Percentiles rank a stretch among this genome's conserved stretches.
Conservation (phyloP, 2,329 filamentous ascomycete species). For the Aspergillus puulaauensis region DNA sequence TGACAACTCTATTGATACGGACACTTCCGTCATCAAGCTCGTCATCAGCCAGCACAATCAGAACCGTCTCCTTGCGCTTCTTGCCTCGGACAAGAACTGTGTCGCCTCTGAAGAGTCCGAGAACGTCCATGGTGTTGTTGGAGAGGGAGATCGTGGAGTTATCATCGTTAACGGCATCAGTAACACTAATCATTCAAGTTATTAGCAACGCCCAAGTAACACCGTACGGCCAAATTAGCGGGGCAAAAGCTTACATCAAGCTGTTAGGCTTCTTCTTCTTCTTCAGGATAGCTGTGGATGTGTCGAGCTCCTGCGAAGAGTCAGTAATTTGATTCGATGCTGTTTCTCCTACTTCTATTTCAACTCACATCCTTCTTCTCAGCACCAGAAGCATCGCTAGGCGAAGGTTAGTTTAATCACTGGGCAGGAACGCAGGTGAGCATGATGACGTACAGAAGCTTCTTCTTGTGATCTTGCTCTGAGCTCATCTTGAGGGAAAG, state of each 20-base stretch:
- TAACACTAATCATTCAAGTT: slow-evolving; percentile 64
- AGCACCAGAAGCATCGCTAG: slow-evolving; percentile 82
- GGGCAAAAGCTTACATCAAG: slow-evolving; percentile 69
- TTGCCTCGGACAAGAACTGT: slow-evolving; percentile 98
- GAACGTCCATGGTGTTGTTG: slow-evolving; percentile 97
- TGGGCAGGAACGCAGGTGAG: slow-evolving; percentile 15
- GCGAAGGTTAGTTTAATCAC: slow-evolving; percentile 40
- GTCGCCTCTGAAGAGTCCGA: slow-evolving; percentile 97
- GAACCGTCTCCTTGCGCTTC: slow-evolving; percentile 98
- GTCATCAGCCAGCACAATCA: slow-evolving; percentile 96
- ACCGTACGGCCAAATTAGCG: slow-evolving; percentile 2
- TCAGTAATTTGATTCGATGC: slow-evolving; percentile 29
- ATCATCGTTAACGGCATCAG: slow-evolving; percentile 98
- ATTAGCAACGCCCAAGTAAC: slow-evolving; percentile 22
- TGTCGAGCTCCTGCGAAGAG: slow-evolving; percentile 72
- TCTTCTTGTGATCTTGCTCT: slow-evolving; percentile 71
- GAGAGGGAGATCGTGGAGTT: slow-evolving; percentile 99
- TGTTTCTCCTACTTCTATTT: slow-evolving; percentile 39
- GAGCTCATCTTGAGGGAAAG: slow-evolving; percentile 63
- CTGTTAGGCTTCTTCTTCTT: slow-evolving; percentile 99
- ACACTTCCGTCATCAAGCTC: slow-evolving; percentile 96
- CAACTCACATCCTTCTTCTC: slow-evolving; percentile 75
- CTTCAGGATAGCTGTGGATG: slow-evolving; percentile 93
- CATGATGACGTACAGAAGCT: slow-evolving; percentile 69
- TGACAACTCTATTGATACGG: slow-evolving; percentile 96